Evolutionary conservation across 2,329 filamentous ascomycete genomes (phyloP), one percentile per base, ranked within the genome.

Genomic region (Penicillium sp.): DNA sequence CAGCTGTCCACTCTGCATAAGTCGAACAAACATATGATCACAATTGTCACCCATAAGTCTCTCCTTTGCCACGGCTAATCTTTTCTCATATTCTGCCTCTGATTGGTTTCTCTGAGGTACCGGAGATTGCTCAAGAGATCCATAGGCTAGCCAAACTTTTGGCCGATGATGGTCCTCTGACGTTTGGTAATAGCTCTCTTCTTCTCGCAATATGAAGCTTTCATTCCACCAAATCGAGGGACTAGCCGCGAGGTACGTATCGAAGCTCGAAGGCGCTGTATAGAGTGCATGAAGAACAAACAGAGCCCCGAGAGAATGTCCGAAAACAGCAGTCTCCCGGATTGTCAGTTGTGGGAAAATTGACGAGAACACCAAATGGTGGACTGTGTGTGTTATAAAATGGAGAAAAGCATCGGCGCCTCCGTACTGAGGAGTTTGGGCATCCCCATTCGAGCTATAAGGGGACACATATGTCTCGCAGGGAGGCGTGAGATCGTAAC

Each of bases 271-370:
- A 0, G 77, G 74, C 4, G 69, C 64, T 0, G 69, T 75, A 49
- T 77, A 75, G 8, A 81, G 67, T 0, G 74, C 67, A 54, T 80
- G 76, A 3, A 82, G 67, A 0, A 72, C 67, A 44, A 81, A 81
- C 0, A 82, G 65, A 0, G 78, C 80, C 2, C 78, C 79, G 24
- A 78, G 80, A 0, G 79, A 81, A 53, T 82, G 79, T 0, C 79
- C 79, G 39, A 75, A 80, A 1, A 82, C 65, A 0, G 76, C 79
- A 45, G 76, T 76, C 22, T 72, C 71, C 1, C 66, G 62, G 14
- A 73, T 68, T 0, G 56, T 60, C 2, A 71, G 60, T n/a, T 63
- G 65, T 1, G 61, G 67, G 52, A 67, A 78, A 24, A 55, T 66
- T 24, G 14, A 63, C 40, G 36, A 64, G 45, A 7, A 71, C 53